Percentiles rank a stretch among this genome's conserved stretches.
Conservation (phyloP, 139 green algal species). For the Coelastrella sp. region DNA sequence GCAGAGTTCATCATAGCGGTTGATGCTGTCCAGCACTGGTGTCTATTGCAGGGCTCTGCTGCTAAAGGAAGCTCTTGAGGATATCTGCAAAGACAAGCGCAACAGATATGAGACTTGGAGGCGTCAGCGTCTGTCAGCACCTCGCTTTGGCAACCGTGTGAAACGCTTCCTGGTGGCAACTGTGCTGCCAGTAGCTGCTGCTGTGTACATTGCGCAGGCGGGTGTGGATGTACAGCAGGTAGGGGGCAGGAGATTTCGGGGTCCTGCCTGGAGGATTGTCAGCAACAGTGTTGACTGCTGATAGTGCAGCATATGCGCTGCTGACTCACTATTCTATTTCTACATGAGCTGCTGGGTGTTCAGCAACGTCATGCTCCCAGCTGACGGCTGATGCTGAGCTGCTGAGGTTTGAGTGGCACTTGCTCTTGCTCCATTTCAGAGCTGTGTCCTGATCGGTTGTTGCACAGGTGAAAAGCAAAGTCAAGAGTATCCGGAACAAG, state of each 20-base stretch:
- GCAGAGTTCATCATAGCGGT: no score
- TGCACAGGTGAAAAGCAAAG: not conserved
- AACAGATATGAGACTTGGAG: conserved; percentile 66
- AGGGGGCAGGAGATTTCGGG: not conserved
- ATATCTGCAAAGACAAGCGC: conserved; percentile 70
- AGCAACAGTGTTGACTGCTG: no score
- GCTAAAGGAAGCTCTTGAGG: conserved; percentile 77
- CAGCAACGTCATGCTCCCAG: no score
- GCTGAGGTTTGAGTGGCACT: no score
- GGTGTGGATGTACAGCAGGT: conserved; percentile 18
- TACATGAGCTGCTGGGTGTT: no score
- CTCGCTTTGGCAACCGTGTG: conserved; percentile 48
- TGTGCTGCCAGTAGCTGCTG: conserved; percentile 51
- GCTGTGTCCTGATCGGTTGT: no score
- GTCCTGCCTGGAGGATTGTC: no score
- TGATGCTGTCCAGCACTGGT: not conserved
- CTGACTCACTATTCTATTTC: no score
- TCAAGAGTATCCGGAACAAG: not conserved
- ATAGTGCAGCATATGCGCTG: no score
- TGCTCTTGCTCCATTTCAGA: no score
- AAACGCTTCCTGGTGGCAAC: conserved; percentile 50
- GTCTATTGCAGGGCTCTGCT: conserved; percentile 63
- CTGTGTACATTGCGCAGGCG: conserved; percentile 23
- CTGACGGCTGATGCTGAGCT: no score
- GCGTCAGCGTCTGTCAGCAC: conserved; percentile 46